Base-by-base conservation (phyloP, 176 grass and related monocot genomes). In the Carex pumila region DNA sequence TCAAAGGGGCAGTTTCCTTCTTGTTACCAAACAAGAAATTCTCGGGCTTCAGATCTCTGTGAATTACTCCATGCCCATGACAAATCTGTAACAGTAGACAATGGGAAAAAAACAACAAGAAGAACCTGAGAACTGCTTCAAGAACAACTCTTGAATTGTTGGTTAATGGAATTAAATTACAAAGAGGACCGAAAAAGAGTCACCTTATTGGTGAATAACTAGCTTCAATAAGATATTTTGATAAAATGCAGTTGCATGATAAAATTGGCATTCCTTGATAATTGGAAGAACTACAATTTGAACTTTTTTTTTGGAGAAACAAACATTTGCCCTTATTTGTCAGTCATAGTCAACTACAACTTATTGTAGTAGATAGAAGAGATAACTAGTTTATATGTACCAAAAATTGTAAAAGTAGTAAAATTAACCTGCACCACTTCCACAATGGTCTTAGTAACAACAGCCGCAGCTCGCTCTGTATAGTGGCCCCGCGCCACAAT, bases 21-120 rank as follows among this genome's bases (percentile, higher is more conserved):
- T 96, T 96, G 85, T 87, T 91, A 45, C 87, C 93, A 71, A 84
- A 99, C 66, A 99, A 84, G 84, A 98, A 98, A 81, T 98, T 98
- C 71, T 98, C 95, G 9, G 95, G 95, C 86, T 98, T 98, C 37
- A 98, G 92, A 84, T 98, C 95, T 50, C 95, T 88, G 68, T 98
- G 95, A 83, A 98, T 98, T 61, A 98, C 95, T 2, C 97, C 97
- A 84, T 99, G 86, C 84, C 82, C 89, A 81, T 99, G 97, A 81
- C 97, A 99, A 88, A 89, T 95, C 93, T 95, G 64, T 86, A 59
- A 83, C 31, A 31, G 18, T 43, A 86, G 2, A 88, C 63, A 65
- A 53, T 13, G 17, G 15, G 84, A 82, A 3, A 49, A 70, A 41
- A 39, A 39, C 37, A 39, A 39, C 37, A 39, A 39, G 0, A 18